Conservation (phyloP, 305 asterid species). For the Rubia peregrina region DNA sequence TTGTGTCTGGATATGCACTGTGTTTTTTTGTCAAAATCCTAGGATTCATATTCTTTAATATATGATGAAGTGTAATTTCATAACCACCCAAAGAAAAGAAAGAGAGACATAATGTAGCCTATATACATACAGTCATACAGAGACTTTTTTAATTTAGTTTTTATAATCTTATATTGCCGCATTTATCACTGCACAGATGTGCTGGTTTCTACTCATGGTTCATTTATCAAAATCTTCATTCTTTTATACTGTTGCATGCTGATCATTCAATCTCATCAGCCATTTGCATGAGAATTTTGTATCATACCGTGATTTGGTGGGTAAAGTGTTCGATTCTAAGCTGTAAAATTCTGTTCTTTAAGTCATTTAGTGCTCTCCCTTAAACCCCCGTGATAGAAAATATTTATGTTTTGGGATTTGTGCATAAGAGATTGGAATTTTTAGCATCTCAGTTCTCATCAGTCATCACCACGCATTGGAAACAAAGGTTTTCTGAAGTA, state of each 20-base stretch:
- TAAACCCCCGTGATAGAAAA: not conserved
- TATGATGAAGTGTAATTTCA: not conserved
- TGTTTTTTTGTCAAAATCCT: not conserved
- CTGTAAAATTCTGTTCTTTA: not conserved
- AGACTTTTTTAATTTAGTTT: no score
- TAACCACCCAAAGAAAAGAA: not conserved
- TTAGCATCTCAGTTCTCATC: no score
- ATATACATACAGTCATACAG: not conserved
- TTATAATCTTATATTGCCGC: no score
- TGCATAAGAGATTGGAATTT: not conserved
- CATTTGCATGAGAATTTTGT: not conserved
- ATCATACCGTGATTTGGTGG: not conserved
- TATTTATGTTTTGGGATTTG: not conserved
- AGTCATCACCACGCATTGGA: not conserved
- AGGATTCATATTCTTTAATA: not conserved
- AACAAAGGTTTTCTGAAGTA: not conserved
- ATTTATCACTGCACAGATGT: not conserved
- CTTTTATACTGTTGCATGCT: not conserved
- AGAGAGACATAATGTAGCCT: not conserved
- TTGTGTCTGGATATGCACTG: not conserved
- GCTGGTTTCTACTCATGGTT: not conserved
- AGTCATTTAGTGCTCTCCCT: not conserved
- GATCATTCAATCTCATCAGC: not conserved
- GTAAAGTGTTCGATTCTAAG: not conserved
- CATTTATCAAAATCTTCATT: not conserved